Conservation (phyloP, 2,329 filamentous ascomycete species). For the Ascocoryne sarcoides region DNA sequence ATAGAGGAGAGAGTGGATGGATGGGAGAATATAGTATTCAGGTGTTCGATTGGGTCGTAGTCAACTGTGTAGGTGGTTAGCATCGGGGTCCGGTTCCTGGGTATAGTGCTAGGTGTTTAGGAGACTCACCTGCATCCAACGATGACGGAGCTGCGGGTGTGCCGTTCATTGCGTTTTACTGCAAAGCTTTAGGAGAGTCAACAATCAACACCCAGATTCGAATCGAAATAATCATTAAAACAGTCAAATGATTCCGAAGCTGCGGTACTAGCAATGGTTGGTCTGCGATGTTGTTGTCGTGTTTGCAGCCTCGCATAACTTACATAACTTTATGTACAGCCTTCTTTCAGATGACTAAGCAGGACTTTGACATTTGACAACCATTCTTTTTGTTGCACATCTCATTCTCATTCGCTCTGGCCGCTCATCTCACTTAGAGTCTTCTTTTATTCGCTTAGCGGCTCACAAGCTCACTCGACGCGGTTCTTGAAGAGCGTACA, state of each 20-base stretch:
- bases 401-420: too few species aligned
- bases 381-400: too few species aligned
- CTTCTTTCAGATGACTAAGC: neutral
- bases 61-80: constrained; percentile 49
- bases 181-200: neutral
- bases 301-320: neutral
- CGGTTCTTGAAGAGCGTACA: too few species aligned
- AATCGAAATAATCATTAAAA: neutral
- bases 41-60: constrained; percentile 86
- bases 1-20: constrained; percentile 77
- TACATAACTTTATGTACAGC: neutral
- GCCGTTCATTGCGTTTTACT: constrained; percentile 23
- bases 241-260: neutral
- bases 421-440: too few species aligned
- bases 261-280: neutral
- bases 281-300: neutral
- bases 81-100: constrained; percentile 12
- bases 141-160: constrained; percentile 20
- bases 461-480: too few species aligned
- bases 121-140: constrained; percentile 28
- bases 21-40: constrained; percentile 89
- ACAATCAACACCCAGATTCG: neutral
- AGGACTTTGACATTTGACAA: neutral
- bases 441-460: too few species aligned
- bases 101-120: neutral